These are phyloP conservation scores for Fusarium guadeloupense DNA, from an alignment of 2,329 filamentous ascomycete species.

Conservation along the genomic window DNA sequence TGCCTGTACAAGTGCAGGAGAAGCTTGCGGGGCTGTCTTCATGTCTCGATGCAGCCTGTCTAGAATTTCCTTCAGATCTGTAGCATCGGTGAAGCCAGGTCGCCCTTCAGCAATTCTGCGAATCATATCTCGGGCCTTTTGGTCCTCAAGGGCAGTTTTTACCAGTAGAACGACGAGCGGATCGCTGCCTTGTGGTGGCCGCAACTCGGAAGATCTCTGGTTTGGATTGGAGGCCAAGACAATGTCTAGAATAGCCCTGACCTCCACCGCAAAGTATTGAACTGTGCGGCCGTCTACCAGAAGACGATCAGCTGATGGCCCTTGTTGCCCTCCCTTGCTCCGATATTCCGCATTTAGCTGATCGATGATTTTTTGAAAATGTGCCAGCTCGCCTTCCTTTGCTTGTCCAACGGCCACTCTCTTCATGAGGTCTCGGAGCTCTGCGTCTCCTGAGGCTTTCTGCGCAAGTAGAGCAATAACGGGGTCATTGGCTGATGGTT, in stretches of 20 bases:
- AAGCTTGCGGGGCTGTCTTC: conserved; percentile 47
- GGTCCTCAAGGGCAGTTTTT: conserved; percentile 65
- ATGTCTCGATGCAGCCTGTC: conserved; percentile 58
- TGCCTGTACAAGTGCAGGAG: conserved; percentile 43
- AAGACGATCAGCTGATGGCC: conserved; percentile 64
- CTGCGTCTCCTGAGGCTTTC: conserved; percentile 75
- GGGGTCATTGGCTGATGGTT: conserved; percentile 64
- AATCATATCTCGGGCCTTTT: conserved; percentile 60
- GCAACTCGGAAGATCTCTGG: conserved; percentile 63
- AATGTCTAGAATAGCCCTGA: conserved; percentile 66
- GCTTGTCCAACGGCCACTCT: conserved; percentile 81
- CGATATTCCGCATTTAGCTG: conserved; percentile 73
- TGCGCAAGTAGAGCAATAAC: conserved; percentile 84
- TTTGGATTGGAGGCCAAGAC: conserved; percentile 67
- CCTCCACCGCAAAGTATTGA: conserved; percentile 68
- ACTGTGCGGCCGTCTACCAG: conserved; percentile 65
- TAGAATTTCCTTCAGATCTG: conserved; percentile 62
- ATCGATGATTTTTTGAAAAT: conserved; percentile 84
- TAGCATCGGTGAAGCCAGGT: conserved; percentile 61
- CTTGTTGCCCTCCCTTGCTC: conserved; percentile 59
- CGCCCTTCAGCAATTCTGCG: conserved; percentile 62
- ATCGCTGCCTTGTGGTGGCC: conserved; percentile 64
- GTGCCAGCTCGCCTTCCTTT: conserved; percentile 73
- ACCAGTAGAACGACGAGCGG: conserved; percentile 65
- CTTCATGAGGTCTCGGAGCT: conserved; percentile 82